Evolutionary conservation across 305 asterid species (phyloP).

Genomic region (Nicotiana rustica): DNA sequence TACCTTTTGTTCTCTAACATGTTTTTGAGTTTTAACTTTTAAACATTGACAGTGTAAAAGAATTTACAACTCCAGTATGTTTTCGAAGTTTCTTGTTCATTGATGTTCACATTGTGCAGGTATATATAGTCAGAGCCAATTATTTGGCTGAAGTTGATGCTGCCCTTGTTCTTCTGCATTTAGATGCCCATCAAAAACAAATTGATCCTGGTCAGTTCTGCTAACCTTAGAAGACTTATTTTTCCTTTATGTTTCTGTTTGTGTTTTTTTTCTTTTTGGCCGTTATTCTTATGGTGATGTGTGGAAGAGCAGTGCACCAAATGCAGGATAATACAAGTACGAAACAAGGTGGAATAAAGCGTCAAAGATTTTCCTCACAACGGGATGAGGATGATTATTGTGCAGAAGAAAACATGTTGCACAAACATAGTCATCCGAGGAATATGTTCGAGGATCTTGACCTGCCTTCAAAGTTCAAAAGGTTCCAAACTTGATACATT

Average conservation of each 20-base stretch:
- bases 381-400: neutral
- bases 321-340: conserved; percentile 30
- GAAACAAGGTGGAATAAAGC: conserved; percentile 26
- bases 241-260: neutral
- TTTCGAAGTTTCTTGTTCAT: neutral
- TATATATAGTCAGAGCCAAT: conserved; percentile 53
- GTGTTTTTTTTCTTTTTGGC: neutral
- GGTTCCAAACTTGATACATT: conserved; percentile 31
- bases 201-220: conserved; percentile 31
- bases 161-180: conserved; percentile 54
- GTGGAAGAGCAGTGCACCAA: conserved; percentile 34
- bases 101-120: conserved; percentile 36
- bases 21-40: too few relatives aligned
- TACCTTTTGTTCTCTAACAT: too few relatives aligned
- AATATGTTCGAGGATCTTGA: conserved; percentile 35
- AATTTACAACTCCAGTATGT: neutral
- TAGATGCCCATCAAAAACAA: conserved; percentile 39
- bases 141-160: conserved; percentile 56
- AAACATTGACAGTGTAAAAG: too few relatives aligned
- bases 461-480: conserved; percentile 37
- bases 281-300: conserved; percentile 21
- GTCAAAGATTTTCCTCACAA: conserved; percentile 19
- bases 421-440: conserved; percentile 27
- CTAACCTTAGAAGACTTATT: neutral
- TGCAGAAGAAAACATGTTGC: neutral